Evolutionary conservation across 1,284 basidiomycete species (phyloP).

Genomic region (Rhodotorula sp.): DNA sequence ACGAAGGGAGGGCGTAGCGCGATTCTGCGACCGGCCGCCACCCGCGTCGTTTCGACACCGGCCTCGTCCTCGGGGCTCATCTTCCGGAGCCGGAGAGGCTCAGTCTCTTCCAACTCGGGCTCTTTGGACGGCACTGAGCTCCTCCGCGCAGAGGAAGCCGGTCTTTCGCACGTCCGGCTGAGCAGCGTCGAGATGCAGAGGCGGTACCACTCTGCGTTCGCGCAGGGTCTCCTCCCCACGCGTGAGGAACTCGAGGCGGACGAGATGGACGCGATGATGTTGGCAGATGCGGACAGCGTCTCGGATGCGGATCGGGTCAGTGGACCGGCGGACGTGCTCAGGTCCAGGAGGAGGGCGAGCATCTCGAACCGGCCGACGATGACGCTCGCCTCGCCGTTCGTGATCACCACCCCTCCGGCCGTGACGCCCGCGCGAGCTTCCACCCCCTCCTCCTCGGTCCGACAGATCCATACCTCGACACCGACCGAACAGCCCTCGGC

Average conservation of each 20-base stretch:
- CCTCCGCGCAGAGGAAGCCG: constrained; percentile 31
- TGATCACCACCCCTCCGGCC: constrained; percentile 13
- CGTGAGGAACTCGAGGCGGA: constrained; percentile 30
- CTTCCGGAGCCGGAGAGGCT: neutral
- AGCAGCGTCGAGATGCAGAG: constrained; percentile 33
- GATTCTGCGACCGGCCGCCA: constrained; percentile 9
- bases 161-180: constrained; percentile 21
- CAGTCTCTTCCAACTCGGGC: constrained; percentile 9
- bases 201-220: constrained; percentile 33
- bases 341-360: constrained; percentile 27
- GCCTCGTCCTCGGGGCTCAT: constrained; percentile 3
- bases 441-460: neutral
- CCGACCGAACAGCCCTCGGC: neutral
- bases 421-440: neutral
- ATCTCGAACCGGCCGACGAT: constrained; percentile 19
- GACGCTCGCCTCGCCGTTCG: constrained; percentile 11
- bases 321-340: constrained; percentile 8
- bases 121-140: constrained; percentile 8
- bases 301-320: neutral
- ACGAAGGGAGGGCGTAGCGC: constrained; percentile 9
- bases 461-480: constrained; percentile 8
- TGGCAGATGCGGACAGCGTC: neutral
- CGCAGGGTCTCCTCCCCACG: constrained; percentile 2
- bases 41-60: neutral
- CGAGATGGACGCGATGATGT: constrained; percentile 21